A percentile compares a stretch with the other conserved stretches of the same genome.
Evolutionary conservation across 805 yeast genomes (phyloP).

Genomic region (Myxozyma vanderwaltii): DNA sequence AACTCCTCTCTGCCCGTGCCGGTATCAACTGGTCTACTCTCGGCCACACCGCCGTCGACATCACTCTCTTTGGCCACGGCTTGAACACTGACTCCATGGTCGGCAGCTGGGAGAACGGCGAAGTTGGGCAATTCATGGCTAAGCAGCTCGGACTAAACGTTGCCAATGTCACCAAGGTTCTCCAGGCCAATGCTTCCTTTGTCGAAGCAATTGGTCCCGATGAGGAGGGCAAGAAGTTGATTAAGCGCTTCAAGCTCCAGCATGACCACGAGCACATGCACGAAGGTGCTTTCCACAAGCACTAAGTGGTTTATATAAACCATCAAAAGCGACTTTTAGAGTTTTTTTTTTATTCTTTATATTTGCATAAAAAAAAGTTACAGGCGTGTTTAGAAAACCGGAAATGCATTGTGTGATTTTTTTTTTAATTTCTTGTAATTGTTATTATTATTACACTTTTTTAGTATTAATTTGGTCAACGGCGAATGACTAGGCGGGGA

Average conservation of each 20-base stretch:
- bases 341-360: neutral
- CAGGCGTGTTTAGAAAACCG: neutral
- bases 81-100: conserved; percentile 58
- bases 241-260: conserved; percentile 22
- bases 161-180: conserved; percentile 37
- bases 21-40: conserved; percentile 96
- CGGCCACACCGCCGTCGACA: conserved; percentile 96
- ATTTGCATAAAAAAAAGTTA: neutral
- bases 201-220: conserved; percentile 22
- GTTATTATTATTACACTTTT: too few species aligned
- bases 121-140: conserved; percentile 75
- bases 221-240: conserved; percentile 11
- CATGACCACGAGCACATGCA: conserved; percentile 29
- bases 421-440: neutral
- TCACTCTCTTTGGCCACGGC: conserved; percentile 81
- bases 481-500: too few species aligned
- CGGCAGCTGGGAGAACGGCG: conserved; percentile 87
- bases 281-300: conserved; percentile 20
- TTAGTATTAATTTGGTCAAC: too few species aligned
- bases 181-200: conserved; percentile 34
- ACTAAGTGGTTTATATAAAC: neutral
- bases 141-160: conserved; percentile 46
- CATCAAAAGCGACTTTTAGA: neutral
- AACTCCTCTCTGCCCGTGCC: conserved; percentile 77
- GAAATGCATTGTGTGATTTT: neutral